Percentiles rank a stretch among this genome's conserved stretches.
Evolutionary conservation across 805 yeast species (phyloP).

Genomic region (Yamadazyma sp.): DNA sequence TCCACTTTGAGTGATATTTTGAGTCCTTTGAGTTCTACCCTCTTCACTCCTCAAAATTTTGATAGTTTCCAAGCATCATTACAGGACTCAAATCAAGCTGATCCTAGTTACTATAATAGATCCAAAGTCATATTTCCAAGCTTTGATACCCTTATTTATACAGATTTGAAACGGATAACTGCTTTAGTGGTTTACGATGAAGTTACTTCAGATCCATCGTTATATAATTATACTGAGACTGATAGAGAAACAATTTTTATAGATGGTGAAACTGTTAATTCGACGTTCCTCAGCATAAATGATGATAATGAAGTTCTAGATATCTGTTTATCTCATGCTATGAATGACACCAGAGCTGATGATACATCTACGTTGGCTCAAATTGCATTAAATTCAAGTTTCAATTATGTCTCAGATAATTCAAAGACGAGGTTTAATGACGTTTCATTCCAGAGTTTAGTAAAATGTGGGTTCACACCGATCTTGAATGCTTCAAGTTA

Average conservation of each 20-base stretch:
- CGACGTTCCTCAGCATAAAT: too few relatives aligned
- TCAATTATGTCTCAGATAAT: slow-evolving; percentile 34
- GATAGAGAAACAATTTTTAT: slow-evolving; percentile 18
- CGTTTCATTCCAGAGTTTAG: slow-evolving; percentile 31
- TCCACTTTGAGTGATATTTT: slow-evolving; percentile 26
- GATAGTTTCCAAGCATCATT: slow-evolving; percentile 6
- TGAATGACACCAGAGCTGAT: not conserved
- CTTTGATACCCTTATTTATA: slow-evolving; percentile 23
- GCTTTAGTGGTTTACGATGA: slow-evolving; percentile 23
- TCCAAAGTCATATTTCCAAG: slow-evolving; percentile 23
- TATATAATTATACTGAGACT: slow-evolving; percentile 20
- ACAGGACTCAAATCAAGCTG: not conserved
- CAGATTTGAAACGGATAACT: slow-evolving; percentile 26
- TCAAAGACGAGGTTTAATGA: slow-evolving; percentile 34
- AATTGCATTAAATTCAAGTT: slow-evolving; percentile 18
- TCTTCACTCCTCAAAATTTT: slow-evolving; percentile 29
- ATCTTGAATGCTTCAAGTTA: slow-evolving; percentile 41
- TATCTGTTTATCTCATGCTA: slow-evolving; percentile 1
- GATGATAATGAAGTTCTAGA: not conserved
- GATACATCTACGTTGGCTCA: slow-evolving; percentile 10
- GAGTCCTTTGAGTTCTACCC: slow-evolving; percentile 13
- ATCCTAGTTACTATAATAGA: slow-evolving; percentile 19
- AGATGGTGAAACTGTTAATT: slow-evolving; percentile 1
- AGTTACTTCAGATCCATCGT: slow-evolving; percentile 12
- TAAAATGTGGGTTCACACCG: slow-evolving; percentile 65